phyloP scores from a whole-genome alignment of 331 rosid species.

The Quercus lobata region DNA sequence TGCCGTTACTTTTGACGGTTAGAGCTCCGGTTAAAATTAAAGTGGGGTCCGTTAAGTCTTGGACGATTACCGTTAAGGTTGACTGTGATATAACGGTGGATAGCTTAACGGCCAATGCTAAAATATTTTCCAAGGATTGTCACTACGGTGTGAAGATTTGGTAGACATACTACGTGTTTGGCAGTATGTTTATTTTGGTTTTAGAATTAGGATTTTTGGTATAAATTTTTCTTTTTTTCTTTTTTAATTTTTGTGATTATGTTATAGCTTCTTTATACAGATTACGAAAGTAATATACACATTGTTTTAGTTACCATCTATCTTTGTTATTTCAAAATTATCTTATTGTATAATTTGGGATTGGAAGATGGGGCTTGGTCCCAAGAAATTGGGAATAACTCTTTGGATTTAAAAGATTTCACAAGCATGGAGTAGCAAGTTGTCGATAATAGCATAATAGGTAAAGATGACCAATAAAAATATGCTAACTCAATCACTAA shows the following conservation, averaged over 20 bases:
- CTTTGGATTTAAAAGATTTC: too few relatives aligned
- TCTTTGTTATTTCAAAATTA: too few relatives aligned
- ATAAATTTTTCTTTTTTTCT: not conserved
- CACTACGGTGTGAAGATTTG: slow-evolving; percentile 40
- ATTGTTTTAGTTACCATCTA: too few relatives aligned
- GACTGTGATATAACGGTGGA: slow-evolving; percentile 54
- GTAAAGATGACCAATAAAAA: too few relatives aligned
- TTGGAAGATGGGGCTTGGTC: too few relatives aligned
- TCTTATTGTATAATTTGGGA: too few relatives aligned
- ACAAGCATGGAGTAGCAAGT: too few relatives aligned
- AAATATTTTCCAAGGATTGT: slow-evolving; percentile 45
- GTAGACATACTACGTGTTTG: slow-evolving; percentile 6
- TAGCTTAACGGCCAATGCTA: slow-evolving; percentile 42
- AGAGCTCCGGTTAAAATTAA: slow-evolving; percentile 53
- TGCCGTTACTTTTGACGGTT: slow-evolving; percentile 44
- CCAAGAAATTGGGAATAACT: too few relatives aligned
- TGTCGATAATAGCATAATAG: too few relatives aligned
- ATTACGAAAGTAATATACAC: not conserved
- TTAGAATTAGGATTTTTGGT: not conserved
- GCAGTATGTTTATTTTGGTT: not conserved
- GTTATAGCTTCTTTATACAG: not conserved
- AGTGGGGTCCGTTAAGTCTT: slow-evolving; percentile 49
- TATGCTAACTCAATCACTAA: too few relatives aligned
- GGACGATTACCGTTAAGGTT: slow-evolving; percentile 57
- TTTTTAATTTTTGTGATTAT: not conserved